Evolutionary conservation across 257 asterid species (phyloP), one percentile per base, ranked within the genome.

Genomic region (Thymus mandschuricus): DNA sequence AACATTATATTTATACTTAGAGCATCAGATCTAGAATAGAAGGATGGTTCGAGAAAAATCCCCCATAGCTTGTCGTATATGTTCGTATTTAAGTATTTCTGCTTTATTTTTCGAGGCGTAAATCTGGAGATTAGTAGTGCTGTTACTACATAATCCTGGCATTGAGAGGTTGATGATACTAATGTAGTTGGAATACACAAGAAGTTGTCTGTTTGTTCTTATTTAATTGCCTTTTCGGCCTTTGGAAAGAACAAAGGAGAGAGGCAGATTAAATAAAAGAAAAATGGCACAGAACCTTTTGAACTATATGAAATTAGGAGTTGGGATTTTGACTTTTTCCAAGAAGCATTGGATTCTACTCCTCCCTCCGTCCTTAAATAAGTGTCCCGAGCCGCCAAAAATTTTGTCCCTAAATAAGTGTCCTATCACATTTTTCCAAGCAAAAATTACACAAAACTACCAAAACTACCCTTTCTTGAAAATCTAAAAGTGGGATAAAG

Each of bases 291-390:
- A 56, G 27, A 71, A 52, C 60, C 29, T 52, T 41, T 60, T 48
- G 56, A 69, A 27, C 2, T 6, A 51, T 6, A 51, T 33, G 62
- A 60, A 52, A 55, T 78, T 58, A 40, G 13, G 48, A 59, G 56
- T 12, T 38, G 73, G 45, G 43, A 40, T 27, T 41, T 54, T 78
- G 70, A 71, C 73, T 57, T 72, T n/a, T 15, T 45, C 44, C 64
- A 68, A 72, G 48, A 62, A 56, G 73, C 82, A 73, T 73, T 62
- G 82, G 82, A 78, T 77, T 43, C 78, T 77, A n/a, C n/a, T n/a
- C n/a, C n/a, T n/a, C n/a, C n/a, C n/a, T n/a, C n/a, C n/a, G n/a
- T n/a, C n/a, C n/a, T n/a, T n/a, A n/a, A n/a, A n/a, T n/a, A n/a
- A n/a, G n/a, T n/a, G n/a, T n/a, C n/a, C n/a, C n/a, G n/a, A n/a